These are phyloP conservation scores for Globisporangium sylvaticum DNA, from an alignment of 352 stramenopile genomes.

Conservation along the genomic window DNA sequence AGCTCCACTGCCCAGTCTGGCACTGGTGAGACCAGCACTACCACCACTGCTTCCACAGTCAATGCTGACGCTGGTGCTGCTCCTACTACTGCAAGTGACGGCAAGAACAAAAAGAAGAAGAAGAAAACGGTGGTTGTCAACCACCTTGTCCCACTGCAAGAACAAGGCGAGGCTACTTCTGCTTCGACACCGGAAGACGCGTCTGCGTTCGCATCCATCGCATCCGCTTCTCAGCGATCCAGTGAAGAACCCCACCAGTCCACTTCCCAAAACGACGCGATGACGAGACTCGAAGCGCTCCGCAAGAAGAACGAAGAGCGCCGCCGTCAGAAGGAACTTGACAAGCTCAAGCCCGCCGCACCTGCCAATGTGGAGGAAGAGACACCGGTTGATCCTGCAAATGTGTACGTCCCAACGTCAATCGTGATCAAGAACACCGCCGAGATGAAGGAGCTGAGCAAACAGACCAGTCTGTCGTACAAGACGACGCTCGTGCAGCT, in stretches of 20 bases:
- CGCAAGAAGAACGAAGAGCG: conserved; percentile 77
- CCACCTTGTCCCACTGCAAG: conserved; percentile 27
- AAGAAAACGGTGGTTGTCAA: conserved; percentile 24
- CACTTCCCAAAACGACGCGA: conserved; percentile 64
- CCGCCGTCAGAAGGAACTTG: conserved; percentile 39
- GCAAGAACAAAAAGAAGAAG: conserved; percentile 23
- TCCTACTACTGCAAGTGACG: neutral
- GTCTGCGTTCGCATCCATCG: neutral
- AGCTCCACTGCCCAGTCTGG: neutral
- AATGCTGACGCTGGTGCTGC: neutral
- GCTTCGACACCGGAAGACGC: neutral
- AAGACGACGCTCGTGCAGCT: conserved; percentile 73
- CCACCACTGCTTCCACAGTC: neutral
- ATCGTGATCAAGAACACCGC: conserved; percentile 67
- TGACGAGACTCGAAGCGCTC: conserved; percentile 64
- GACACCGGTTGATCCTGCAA: conserved; percentile 17
- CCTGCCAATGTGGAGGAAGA: conserved; percentile 21
- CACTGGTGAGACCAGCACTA: neutral
- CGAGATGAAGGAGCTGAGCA: conserved; percentile 56
- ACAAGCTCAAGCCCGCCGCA: conserved; percentile 9
- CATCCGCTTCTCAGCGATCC: neutral
- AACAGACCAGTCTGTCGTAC: conserved; percentile 41
- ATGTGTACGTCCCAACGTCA: conserved; percentile 57
- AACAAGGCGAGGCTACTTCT: neutral
- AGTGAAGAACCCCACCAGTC: conserved; percentile 11